These are phyloP conservation scores for Populus deltoides DNA, from an alignment of 345 rosid genomes.

Conservation along the genomic window DNA sequence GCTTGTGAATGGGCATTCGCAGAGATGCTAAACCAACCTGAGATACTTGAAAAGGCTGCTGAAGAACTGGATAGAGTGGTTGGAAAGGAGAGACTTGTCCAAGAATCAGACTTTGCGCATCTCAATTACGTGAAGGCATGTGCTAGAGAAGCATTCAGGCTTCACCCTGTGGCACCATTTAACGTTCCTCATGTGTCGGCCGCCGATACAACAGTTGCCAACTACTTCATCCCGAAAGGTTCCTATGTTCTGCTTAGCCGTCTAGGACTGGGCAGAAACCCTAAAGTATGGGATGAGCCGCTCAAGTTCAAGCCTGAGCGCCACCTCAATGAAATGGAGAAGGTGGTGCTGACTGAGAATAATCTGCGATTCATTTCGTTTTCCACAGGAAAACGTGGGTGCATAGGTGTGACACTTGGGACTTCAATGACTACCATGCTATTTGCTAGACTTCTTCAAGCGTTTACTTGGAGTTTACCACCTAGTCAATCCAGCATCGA, in stretches of 20 bases:
- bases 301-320: constrained; percentile 44
- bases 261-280: constrained; percentile 43
- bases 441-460: constrained; percentile 18
- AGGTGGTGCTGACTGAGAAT: constrained; percentile 30
- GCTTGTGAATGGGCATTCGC: constrained; percentile 55
- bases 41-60: constrained; percentile 35
- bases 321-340: constrained; percentile 25
- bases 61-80: constrained; percentile 49
- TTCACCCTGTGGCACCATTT: constrained; percentile 49
- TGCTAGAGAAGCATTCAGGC: constrained; percentile 47
- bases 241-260: constrained; percentile 45
- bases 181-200: constrained; percentile 44
- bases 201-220: constrained; percentile 25
- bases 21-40: constrained; percentile 53
- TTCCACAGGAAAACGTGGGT: constrained; percentile 50
- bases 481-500: background rate
- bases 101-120: constrained; percentile 42
- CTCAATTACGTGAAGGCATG: constrained; percentile 55
- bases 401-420: constrained; percentile 10
- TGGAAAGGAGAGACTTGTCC: constrained; percentile 47
- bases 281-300: constrained; percentile 48
- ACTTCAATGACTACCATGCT: constrained; percentile 22
- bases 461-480: constrained; percentile 25
- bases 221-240: constrained; percentile 55
- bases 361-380: constrained; percentile 40